Evolutionary conservation across 805 yeast species (phyloP).

Genomic region (Zygoascus biomembranicola): DNA sequence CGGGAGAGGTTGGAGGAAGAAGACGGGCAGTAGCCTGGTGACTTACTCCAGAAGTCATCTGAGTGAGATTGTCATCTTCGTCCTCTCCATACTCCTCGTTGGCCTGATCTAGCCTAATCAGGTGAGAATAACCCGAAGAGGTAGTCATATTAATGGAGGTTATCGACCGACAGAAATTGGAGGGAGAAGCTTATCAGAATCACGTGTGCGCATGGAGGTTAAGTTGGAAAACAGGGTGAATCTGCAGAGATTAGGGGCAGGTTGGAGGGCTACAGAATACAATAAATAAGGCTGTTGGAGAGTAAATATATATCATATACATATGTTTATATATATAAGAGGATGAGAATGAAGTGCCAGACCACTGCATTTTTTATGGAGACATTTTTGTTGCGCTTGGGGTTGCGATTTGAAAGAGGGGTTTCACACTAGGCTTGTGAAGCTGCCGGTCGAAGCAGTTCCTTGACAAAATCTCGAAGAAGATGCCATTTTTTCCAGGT

Average conservation of each 20-base stretch:
- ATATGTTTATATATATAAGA: too few relatives aligned
- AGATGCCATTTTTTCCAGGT: constrained; percentile 17
- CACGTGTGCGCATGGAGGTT: too few relatives aligned
- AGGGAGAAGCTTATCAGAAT: too few relatives aligned
- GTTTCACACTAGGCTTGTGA: not conserved
- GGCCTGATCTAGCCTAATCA: not conserved
- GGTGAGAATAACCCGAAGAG: not conserved
- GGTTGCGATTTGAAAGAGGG: not conserved
- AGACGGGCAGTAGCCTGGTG: not conserved
- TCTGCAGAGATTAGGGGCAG: too few relatives aligned
- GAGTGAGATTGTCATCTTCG: not conserved
- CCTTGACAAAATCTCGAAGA: constrained; percentile 7
- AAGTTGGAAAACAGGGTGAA: too few relatives aligned
- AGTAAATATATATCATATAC: too few relatives aligned
- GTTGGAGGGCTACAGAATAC: too few relatives aligned
- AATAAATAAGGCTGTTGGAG: too few relatives aligned
- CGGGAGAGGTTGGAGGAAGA: not conserved
- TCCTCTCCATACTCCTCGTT: not conserved
- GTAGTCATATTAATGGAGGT: not conserved
- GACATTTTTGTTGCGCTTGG: not conserved
- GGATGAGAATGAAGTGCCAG: too few relatives aligned
- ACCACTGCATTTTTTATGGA: not conserved
- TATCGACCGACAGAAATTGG: too few relatives aligned
- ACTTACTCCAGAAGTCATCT: not conserved
- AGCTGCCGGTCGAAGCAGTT: not conserved